Conservation (phyloP, 2,329 filamentous ascomycete species). For the Hypoxylon sp. region DNA sequence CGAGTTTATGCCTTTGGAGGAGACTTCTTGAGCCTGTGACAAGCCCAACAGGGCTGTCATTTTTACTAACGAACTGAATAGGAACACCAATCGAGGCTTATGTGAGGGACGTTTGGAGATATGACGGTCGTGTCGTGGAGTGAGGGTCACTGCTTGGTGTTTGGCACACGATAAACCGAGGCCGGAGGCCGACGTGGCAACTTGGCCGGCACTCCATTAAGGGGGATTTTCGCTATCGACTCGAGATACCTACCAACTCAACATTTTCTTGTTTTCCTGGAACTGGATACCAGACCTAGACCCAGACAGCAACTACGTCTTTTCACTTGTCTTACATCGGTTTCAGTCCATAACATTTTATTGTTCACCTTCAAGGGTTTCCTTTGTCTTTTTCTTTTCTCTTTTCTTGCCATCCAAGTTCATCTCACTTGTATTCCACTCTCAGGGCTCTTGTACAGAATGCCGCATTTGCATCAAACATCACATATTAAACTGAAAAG, state of each 20-base stretch:
- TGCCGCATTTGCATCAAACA: conserved; percentile 25
- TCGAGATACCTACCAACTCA: conserved; percentile 9
- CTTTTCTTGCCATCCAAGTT: conserved; percentile 1
- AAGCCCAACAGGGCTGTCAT: conserved; percentile 37
- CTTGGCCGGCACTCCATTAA: conserved; percentile 2
- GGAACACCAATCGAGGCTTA: not conserved
- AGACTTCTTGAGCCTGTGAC: conserved; percentile 44
- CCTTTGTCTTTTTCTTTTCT: conserved; percentile 9
- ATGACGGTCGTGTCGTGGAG: not conserved
- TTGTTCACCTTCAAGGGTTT: conserved; percentile 2
- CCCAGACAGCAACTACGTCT: conserved; percentile 20
- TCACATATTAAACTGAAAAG: conserved; percentile 12
- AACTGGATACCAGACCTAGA: conserved; percentile 18
- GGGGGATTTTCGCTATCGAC: conserved; percentile 9
- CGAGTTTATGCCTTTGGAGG: conserved; percentile 54
- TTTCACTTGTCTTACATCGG: conserved; percentile 13
- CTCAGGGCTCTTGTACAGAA: conserved; percentile 12
- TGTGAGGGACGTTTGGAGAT: conserved; percentile 3
- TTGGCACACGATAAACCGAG: conserved; percentile 13
- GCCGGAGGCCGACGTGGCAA: conserved; percentile 12
- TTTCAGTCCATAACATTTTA: not conserved
- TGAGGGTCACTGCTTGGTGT: conserved; percentile 21
- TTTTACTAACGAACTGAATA: conserved; percentile 20
- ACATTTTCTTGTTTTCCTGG: conserved; percentile 19
- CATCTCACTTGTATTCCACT: conserved; percentile 10